phyloP scores from a whole-genome alignment of 2,329 filamentous ascomycete species.

The Chrysosporium queenslandicum region DNA sequence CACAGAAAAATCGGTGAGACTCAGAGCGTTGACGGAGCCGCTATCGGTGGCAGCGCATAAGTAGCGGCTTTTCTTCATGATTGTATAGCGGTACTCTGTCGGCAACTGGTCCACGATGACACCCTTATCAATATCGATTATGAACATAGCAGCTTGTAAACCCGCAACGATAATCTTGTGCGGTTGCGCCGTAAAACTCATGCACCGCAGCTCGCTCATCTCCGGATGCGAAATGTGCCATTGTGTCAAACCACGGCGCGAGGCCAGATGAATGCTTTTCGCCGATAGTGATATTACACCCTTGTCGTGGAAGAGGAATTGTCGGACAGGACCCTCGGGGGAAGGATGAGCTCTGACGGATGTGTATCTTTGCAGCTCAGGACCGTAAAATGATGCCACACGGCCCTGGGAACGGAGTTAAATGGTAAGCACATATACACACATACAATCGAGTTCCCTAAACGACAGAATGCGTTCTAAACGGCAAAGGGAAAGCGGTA shows the following conservation, averaged over 20 bases:
- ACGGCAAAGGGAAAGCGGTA: not conserved
- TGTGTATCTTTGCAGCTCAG: slow-evolving; percentile 78
- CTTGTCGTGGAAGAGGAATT: slow-evolving; percentile 83
- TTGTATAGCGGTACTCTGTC: slow-evolving; percentile 68
- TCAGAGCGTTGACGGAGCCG: slow-evolving; percentile 76
- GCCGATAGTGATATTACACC: slow-evolving; percentile 79
- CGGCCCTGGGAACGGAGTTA: slow-evolving; percentile 56
- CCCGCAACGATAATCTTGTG: slow-evolving; percentile 81
- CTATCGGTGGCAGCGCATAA: slow-evolving; percentile 83
- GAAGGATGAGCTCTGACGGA: slow-evolving; percentile 71
- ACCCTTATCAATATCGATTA: slow-evolving; percentile 61
- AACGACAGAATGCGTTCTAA: too few species aligned
- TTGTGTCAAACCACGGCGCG: slow-evolving; percentile 67
- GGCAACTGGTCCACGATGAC: slow-evolving; percentile 61
- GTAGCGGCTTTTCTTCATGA: slow-evolving; percentile 80
- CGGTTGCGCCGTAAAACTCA: slow-evolving; percentile 86
- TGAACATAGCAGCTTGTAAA: slow-evolving; percentile 76
- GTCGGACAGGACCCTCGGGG: slow-evolving; percentile 68
- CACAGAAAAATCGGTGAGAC: slow-evolving; percentile 64
- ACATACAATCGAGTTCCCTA: too few species aligned
- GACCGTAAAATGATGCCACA: slow-evolving; percentile 77
- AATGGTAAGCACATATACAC: slow-evolving; percentile 1
- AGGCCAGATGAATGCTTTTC: slow-evolving; percentile 79
- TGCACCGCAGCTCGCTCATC: slow-evolving; percentile 82
- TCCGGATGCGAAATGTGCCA: slow-evolving; percentile 76